Conservation (phyloP, 169 alveolate species). For the Plasmodium vivax region DNA sequence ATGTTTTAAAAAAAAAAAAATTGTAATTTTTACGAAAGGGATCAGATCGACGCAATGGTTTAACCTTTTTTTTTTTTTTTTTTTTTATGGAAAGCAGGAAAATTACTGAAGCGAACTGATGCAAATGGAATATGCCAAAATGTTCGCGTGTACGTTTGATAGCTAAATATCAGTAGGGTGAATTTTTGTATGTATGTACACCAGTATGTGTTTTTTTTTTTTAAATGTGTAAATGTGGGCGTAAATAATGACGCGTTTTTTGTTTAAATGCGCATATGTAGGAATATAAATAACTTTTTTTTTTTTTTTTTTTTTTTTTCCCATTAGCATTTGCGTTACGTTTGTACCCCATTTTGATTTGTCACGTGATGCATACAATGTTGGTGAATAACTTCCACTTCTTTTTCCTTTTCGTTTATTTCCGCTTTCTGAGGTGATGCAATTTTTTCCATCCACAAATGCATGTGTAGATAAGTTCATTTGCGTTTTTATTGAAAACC, state of each 20-base stretch:
- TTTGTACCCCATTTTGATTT: background rate
- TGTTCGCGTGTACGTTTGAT: background rate
- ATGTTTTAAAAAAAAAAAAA: background rate
- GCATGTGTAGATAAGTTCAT: background rate
- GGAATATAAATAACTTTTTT: background rate
- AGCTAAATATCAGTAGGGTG: background rate
- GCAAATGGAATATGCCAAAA: background rate
- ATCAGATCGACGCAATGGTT: background rate
- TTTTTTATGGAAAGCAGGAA: background rate
- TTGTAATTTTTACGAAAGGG: background rate
- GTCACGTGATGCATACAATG: background rate
- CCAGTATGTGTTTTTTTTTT: background rate
- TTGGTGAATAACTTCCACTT: background rate
- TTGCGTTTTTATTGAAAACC: background rate
- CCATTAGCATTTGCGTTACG: background rate
- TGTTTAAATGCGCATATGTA: background rate
- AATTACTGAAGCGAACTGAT: background rate
- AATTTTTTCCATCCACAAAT: background rate
- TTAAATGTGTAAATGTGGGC: background rate
- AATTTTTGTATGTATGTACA: background rate
- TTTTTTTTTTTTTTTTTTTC: background rate
- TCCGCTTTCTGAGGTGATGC: background rate
- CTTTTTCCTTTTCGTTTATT: background rate
- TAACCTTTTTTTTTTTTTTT: background rate
- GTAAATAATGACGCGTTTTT: background rate